These are phyloP conservation scores for Paramyrothecium roridum DNA, from an alignment of 2,329 filamentous ascomycete genomes.

Conservation along the genomic window DNA sequence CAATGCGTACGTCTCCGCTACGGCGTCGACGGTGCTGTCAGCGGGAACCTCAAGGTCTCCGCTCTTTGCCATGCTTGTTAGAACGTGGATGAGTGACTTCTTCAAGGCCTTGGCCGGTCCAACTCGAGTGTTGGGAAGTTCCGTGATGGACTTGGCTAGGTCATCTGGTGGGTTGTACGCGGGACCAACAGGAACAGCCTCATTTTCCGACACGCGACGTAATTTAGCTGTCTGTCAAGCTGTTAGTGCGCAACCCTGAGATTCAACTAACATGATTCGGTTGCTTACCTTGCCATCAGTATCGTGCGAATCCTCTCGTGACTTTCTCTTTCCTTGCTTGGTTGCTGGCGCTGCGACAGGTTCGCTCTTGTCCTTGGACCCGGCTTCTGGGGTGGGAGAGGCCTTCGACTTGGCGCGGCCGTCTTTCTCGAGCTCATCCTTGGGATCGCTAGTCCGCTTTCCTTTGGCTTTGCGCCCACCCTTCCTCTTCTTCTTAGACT, in stretches of 20 bases:
- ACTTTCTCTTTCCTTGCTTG: slow-evolving; percentile 54
- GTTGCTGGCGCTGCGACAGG: slow-evolving; percentile 13
- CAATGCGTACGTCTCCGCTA: slow-evolving; percentile 69
- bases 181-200: slow-evolving; percentile 28
- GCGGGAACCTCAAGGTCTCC: slow-evolving; percentile 61
- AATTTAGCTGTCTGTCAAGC: slow-evolving; percentile 35
- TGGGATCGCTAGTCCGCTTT: slow-evolving; percentile 63
- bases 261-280: neutral
- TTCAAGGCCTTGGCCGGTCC: slow-evolving; percentile 67
- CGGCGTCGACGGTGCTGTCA: slow-evolving; percentile 58
- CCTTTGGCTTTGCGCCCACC: slow-evolving; percentile 61
- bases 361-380: slow-evolving; percentile 42
- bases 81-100: slow-evolving; percentile 64
- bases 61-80: slow-evolving; percentile 65
- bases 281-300: slow-evolving; percentile 45
- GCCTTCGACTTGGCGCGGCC: slow-evolving; percentile 18
- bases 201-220: slow-evolving; percentile 53
- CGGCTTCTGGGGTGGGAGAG: slow-evolving; percentile 40
- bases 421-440: slow-evolving; percentile 55
- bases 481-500: slow-evolving; percentile 56
- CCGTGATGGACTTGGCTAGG: slow-evolving; percentile 46
- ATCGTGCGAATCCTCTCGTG: slow-evolving; percentile 54
- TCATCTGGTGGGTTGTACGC: slow-evolving; percentile 50
- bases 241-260: neutral
- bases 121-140: slow-evolving; percentile 62